Evolutionary conservation across 2,329 filamentous ascomycete species (phyloP).

Genomic region (Colletotrichum navitas): DNA sequence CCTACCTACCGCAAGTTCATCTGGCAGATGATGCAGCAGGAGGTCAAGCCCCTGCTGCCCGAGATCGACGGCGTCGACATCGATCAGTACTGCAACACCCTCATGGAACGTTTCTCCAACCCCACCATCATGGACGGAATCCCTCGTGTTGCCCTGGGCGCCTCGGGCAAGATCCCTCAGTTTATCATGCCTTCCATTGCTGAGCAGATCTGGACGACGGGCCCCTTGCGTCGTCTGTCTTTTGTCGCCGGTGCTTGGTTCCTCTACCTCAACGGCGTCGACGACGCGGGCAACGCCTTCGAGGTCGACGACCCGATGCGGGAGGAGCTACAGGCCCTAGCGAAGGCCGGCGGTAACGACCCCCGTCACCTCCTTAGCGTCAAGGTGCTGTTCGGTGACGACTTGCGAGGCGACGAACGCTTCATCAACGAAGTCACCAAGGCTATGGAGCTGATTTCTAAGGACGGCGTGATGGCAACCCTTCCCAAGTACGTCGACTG

Average conservation of each 20-base stretch:
- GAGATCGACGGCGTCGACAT: slow-evolving; percentile 64
- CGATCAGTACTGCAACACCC: slow-evolving; percentile 64
- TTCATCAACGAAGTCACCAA: slow-evolving; percentile 61
- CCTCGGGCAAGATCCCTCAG: slow-evolving; percentile 66
- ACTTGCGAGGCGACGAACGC: slow-evolving; percentile 60
- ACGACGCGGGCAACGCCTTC: slow-evolving; percentile 59
- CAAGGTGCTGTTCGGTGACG: slow-evolving; percentile 63
- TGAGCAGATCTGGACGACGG: slow-evolving; percentile 59
- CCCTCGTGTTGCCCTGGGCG: slow-evolving; percentile 63
- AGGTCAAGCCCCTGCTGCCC: slow-evolving; percentile 65
- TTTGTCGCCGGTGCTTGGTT: slow-evolving; percentile 65
- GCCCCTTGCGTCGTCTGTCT: slow-evolving; percentile 61
- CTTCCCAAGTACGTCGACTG: slow-evolving; percentile 60
- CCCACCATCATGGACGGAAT: slow-evolving; percentile 68
- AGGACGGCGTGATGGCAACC: slow-evolving; percentile 63
- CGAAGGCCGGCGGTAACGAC: slow-evolving; percentile 57
- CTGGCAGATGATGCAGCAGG: slow-evolving; percentile 67
- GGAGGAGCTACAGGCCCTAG: slow-evolving; percentile 60
- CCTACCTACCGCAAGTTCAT: slow-evolving; percentile 61
- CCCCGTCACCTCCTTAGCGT: slow-evolving; percentile 59
- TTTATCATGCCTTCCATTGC: slow-evolving; percentile 63
- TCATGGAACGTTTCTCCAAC: slow-evolving; percentile 68
- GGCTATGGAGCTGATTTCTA: slow-evolving; percentile 61
- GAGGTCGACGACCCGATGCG: slow-evolving; percentile 62
- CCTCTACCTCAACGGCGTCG: slow-evolving; percentile 62